Evolutionary conservation across 2,329 filamentous ascomycete species (phyloP).

Genomic region (Stachybotrys chlorohalonatus): DNA sequence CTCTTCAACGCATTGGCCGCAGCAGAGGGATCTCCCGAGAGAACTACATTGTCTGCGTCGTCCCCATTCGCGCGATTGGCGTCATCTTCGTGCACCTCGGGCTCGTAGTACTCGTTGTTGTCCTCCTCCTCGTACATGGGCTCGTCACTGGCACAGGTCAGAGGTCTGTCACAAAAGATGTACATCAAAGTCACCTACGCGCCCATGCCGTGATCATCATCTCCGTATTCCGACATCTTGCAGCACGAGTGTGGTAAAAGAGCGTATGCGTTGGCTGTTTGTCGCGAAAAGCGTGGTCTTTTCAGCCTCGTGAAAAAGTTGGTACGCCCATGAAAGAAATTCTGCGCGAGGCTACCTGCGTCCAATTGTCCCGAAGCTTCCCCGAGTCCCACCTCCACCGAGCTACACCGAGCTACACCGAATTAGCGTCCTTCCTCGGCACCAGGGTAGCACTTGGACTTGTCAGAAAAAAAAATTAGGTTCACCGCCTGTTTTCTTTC

Average conservation of each 20-base stretch:
- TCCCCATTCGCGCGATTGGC: constrained; percentile 41
- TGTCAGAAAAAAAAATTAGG: constrained; percentile 10
- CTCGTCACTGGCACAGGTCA: constrained; percentile 43
- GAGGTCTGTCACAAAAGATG: constrained; percentile 1
- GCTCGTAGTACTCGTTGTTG: constrained; percentile 45
- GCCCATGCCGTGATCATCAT: constrained; percentile 51
- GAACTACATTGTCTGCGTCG: constrained; percentile 50
- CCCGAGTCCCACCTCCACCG: constrained; percentile 11
- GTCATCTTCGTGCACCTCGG: constrained; percentile 45
- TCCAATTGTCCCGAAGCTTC: constrained; percentile 18
- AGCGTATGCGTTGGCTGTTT: not conserved
- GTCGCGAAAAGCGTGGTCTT: constrained; percentile 1
- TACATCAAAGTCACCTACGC: constrained; percentile 35
- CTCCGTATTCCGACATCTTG: constrained; percentile 66
- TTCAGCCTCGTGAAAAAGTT: constrained; percentile 20
- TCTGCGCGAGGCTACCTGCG: not conserved
- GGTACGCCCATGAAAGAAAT: constrained; percentile 13
- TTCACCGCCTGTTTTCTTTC: constrained; percentile 24
- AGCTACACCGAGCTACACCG: constrained; percentile 5
- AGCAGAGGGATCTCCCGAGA: constrained; percentile 54
- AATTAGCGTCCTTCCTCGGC: not conserved
- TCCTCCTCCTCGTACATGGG: constrained; percentile 66
- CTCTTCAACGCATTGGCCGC: constrained; percentile 44
- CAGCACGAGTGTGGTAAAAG: not conserved
- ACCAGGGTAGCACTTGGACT: not conserved